Evolutionary conservation across 306 rosid genomes (phyloP), one percentile per base, ranked within the genome.

Genomic region (Cotoneaster glaucophyllus): DNA sequence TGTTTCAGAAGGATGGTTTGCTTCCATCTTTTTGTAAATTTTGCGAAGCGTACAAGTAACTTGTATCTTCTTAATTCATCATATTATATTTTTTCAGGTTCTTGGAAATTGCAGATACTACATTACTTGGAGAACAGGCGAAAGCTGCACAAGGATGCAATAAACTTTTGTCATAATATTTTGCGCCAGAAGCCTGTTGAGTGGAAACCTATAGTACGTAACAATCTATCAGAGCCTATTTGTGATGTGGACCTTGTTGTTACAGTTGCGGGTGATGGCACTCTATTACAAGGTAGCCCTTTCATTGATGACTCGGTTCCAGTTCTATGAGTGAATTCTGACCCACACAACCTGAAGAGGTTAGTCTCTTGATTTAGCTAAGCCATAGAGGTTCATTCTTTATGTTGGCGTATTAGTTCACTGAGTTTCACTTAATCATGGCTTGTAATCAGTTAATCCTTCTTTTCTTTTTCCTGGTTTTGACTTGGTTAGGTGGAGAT

Each of bases 251-350:
- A 95, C 74, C 77, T 95, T 76, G 92, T 95, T 65, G 82, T 92
- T 44, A 83, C 98, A 44, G 73, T 92, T 76, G 98, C 97, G 58
- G 98, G 97, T 34, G 98, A 95, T 85, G 98, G 97, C 65, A 92
- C 98, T 44, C 88, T 95, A 79, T 76, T 95, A 74, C 96, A 87
- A 71, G 95, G 97, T 48, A 90, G 96, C 83, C 96, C 92, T 92
- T 90, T 85, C 71, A 76, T 90, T 78, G 93, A 95, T 64, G 90
- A 90, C 69, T 85, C 84, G 5, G 79, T 90, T 83, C 96, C 97
- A 21, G 77, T 92, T 79, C 88, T 95, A 24, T 97, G 98, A 73
- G 93, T 95, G 78, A 95, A 95, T 79, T 95, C 98, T 43, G 98
- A 90, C 78, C 97, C 98, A 90, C 98, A n/a, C 79, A 45, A 70